Evolutionary conservation across 2,329 filamentous ascomycete species (phyloP), one percentile per base, ranked within the genome.

Genomic region (Neonectria faginata): DNA sequence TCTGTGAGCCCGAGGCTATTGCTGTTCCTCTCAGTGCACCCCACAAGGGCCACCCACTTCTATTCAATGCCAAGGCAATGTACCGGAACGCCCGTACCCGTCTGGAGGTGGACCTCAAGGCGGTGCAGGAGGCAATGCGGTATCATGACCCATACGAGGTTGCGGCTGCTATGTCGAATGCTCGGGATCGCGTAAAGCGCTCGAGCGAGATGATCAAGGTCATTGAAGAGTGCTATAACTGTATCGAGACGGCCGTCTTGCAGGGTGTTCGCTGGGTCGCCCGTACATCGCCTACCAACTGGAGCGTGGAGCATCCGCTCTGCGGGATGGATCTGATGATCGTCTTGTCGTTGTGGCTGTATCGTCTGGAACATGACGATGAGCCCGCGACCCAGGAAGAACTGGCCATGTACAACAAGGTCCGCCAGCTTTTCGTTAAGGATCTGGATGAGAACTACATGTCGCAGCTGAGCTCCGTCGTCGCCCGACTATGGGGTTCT

Each of bases 81-180:
- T 97, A 95, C 80, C 91, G 96, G 69, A 98, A 97, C 79, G 96
- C 95, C 52, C 91, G 94, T 56, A 92, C 92, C 62, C 92, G 96
- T 62, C 88, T 99, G 39, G 92, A 97, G 79, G 96, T 99, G 47
- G 96, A 99, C 74, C 85, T 99, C 68, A 97, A 98, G 84, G 90
- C 91, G 20, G 93, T 99, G 36, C 94, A 99, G 80, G 96, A 98
- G 83, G 96, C 95, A 25, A 87, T 99, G 62, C 92, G 96, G 61
- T 98, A 98, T 79, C 96, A 99, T 79, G 95, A 97, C 73, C 93
- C 94, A 1, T 98, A 97, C 76, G 96, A 99, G 79, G 95, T 99
- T 64, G 96, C 94, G 20, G 94, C 93, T 51, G 94, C 94, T 67
- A 99, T 99, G 96, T 97, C 94, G 8, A 91, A 93, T 70, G 94